Evolutionary conservation across 257 asterid species (phyloP).

Genomic region (Sherardia arvensis): DNA sequence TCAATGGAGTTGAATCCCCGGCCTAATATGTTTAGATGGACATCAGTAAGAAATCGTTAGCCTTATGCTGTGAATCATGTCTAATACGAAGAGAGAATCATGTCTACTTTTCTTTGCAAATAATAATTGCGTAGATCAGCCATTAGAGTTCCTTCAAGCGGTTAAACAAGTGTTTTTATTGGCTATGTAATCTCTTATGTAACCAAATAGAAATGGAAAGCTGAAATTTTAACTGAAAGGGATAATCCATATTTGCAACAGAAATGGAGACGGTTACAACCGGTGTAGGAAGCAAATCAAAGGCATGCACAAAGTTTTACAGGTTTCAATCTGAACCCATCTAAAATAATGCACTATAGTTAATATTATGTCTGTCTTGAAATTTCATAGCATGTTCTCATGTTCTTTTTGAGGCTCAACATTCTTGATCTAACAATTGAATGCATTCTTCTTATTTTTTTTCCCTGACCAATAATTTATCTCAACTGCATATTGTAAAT

Average conservation of each 20-base stretch:
- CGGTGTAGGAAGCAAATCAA: slow-evolving; percentile 98
- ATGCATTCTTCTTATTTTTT: neutral
- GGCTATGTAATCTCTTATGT: neutral
- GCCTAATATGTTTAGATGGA: neutral
- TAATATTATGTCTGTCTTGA: slow-evolving; percentile 7
- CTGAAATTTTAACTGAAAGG: slow-evolving; percentile 29
- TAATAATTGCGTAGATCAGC: neutral
- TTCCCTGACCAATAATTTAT: neutral
- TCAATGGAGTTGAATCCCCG: too few relatives aligned
- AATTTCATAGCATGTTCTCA: neutral
- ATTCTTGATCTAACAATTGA: neutral
- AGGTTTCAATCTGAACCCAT: slow-evolving; percentile 78
- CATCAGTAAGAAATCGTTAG: neutral
- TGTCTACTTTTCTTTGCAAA: neutral
- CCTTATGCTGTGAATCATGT: neutral
- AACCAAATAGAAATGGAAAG: slow-evolving; percentile 5
- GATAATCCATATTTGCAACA: slow-evolving; percentile 79
- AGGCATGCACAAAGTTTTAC: slow-evolving; percentile 99
- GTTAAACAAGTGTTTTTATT: neutral
- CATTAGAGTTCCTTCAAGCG: neutral
- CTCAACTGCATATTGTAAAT: neutral
- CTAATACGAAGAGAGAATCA: neutral
- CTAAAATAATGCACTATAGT: slow-evolving; percentile 17
- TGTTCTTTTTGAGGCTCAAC: neutral
- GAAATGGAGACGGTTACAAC: slow-evolving; percentile 78